phyloP scores from a whole-genome alignment of 345 rosid genomes.

The Citrus trifoliata region DNA sequence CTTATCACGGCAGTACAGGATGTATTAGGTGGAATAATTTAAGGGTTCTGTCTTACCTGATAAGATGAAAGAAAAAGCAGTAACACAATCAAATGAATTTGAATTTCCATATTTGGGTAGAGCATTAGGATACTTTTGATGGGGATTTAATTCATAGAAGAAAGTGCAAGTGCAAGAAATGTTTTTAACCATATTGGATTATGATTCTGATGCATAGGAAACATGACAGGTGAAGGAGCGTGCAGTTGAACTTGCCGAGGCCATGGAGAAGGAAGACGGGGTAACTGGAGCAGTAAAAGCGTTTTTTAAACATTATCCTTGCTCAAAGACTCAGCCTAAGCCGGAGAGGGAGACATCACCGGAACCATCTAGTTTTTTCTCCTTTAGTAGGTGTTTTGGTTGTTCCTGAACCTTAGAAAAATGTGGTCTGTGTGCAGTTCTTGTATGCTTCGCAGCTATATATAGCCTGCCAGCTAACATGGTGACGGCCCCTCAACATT shows the following conservation, averaged over 20 bases:
- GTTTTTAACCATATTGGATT: not conserved
- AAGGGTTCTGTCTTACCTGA: no score
- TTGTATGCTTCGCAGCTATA: not conserved
- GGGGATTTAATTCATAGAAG: not conserved
- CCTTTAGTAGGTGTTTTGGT: constrained; percentile 71
- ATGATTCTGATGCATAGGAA: not conserved
- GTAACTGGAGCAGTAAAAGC: constrained; percentile 95
- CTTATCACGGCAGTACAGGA: not conserved
- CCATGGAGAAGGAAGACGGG: constrained; percentile 94
- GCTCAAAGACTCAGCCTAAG: constrained; percentile 29
- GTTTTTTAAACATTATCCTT: constrained; percentile 81
- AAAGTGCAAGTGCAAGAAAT: not conserved
- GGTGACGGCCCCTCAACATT: not conserved
- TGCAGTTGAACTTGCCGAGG: constrained; percentile 82
- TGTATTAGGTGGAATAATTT: not conserved
- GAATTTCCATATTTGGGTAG: not conserved
- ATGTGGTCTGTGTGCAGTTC: not conserved
- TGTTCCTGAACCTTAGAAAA: constrained; percentile 43
- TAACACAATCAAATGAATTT: not conserved
- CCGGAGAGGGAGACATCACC: constrained; percentile 25
- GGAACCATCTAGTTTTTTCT: constrained; percentile 41
- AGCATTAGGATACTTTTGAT: not conserved
- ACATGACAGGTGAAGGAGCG: constrained; percentile 71
- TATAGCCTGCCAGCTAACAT: not conserved
- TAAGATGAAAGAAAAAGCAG: not conserved